Base-by-base conservation (phyloP, 2,329 filamentous ascomycete species). In the Septoria linicola region DNA sequence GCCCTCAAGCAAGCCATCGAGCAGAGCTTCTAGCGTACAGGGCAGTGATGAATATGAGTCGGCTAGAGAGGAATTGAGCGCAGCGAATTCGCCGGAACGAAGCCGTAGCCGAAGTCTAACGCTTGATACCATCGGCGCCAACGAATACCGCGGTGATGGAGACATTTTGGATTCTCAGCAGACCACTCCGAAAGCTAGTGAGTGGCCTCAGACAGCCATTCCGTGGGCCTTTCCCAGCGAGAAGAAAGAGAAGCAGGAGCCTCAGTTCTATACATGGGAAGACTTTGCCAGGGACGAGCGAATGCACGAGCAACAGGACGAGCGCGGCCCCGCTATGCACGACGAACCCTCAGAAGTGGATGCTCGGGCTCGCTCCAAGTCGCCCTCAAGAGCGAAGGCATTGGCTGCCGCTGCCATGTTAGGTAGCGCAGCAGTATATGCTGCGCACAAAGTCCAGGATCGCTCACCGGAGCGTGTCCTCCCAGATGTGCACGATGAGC, bases 161-260 rank as follows among this genome's bases (percentile, higher is more conserved):
- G 64, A 71, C 7, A 79, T 83, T 42, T 70, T 83, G 7, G 84
- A 76, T 37, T 88, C 84, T 4, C 74, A 83, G 58, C 81, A 88
- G 63, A 78, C 79, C 0, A 90, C 87, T 1, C 87, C 87, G 1
- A 87, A 82, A 54, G 84, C 84, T 3, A 76, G 75, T 14, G 68
- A 73, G 8, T 79, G 78, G 39, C 49, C 46, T 8, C 40, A 45
- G 16, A 46, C 46, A 16, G 50, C 50, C 7, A 53, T 53, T 8
- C 50, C 50, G 17, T 53, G 50, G 50, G 17, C 44, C 8, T 14
- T 42, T 11, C 14, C 43, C 3, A 16, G 31, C n/a, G 58, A 62
- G 42, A 50, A 52, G 39, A 57, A 39, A n/a, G 43, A 49, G 40
- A 55, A 57, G 52, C 59, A 62, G 41, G 54, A 66, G 43, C 67